Conservation (phyloP, 305 asterid species). For the Fraxinus angustifolia region DNA sequence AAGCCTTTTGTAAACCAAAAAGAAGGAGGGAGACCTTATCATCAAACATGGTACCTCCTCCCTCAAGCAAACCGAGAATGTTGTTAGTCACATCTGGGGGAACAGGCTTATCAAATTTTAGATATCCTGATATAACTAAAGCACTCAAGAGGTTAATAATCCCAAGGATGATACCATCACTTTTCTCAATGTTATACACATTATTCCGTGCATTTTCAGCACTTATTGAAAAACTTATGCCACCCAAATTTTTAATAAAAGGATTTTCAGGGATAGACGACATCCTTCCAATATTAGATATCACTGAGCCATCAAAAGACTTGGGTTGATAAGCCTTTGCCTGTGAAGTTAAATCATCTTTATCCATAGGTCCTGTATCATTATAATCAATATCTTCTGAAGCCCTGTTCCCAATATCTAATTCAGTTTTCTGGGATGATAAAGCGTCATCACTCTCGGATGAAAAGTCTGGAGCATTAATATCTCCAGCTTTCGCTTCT, state of each 20-base stretch:
- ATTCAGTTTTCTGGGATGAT: slow-evolving; percentile 33
- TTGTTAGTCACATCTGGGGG: slow-evolving; percentile 65
- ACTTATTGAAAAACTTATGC: slow-evolving; percentile 78
- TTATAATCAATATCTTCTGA: slow-evolving; percentile 29
- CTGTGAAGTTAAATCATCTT: slow-evolving; percentile 40
- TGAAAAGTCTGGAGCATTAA: slow-evolving; percentile 45
- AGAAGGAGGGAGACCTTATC: slow-evolving; percentile 97
- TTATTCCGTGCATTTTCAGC: slow-evolving; percentile 98
- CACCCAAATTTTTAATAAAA: slow-evolving; percentile 62
- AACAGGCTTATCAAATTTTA: slow-evolving; percentile 70
- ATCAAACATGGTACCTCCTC: slow-evolving; percentile 98
- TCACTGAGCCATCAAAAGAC: slow-evolving; percentile 31
- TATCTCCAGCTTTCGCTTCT: slow-evolving; percentile 87
- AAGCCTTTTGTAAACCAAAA: slow-evolving; percentile 90
- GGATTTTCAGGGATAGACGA: slow-evolving; percentile 63
- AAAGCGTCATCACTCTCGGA: slow-evolving; percentile 37
- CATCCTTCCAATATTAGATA: slow-evolving; percentile 49
- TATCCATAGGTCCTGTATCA: slow-evolving; percentile 41
- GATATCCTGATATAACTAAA: slow-evolving; percentile 79
- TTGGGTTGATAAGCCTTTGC: slow-evolving; percentile 42
- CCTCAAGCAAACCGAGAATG: slow-evolving; percentile 75
- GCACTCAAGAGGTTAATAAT: slow-evolving; percentile 84
- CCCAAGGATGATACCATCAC: slow-evolving; percentile 79
- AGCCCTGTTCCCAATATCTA: slow-evolving; percentile 30
- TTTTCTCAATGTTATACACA: slow-evolving; percentile 81